A percentile compares a stretch with the other conserved stretches of the same genome.
Conservation (phyloP, 192 early-diverging fungal genomes). For the Dissophora ornata region DNA sequence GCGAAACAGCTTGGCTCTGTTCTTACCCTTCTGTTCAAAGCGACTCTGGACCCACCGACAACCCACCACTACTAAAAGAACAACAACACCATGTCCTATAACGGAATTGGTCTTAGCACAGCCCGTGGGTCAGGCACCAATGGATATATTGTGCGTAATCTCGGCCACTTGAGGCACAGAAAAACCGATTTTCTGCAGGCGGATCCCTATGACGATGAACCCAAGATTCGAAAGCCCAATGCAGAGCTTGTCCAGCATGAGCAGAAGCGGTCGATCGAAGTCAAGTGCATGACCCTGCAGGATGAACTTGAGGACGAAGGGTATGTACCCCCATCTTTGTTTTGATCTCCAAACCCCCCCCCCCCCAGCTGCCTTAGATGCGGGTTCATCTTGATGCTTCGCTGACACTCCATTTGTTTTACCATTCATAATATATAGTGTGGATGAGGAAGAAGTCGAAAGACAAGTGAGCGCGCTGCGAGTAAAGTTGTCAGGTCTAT, state of each 20-base stretch:
- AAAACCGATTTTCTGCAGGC: conserved; percentile 43
- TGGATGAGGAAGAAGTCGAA: conserved; percentile 75
- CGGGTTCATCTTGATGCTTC: background rate
- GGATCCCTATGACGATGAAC: conserved; percentile 54
- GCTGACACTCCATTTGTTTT: background rate
- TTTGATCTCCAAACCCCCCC: background rate
- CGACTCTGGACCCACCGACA: no score
- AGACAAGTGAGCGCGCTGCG: conserved; percentile 66
- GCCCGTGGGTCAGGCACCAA: conserved; percentile 93
- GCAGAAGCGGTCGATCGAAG: conserved; percentile 86
- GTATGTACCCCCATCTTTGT: conserved; percentile 19
- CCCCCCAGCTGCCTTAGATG: no score
- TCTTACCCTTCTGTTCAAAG: no score
- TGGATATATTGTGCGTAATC: conserved; percentile 94
- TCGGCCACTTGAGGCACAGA: conserved; percentile 75
- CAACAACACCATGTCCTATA: conserved; percentile 63
- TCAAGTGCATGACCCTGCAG: conserved; percentile 85
- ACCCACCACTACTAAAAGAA: background rate
- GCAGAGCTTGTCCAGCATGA: conserved; percentile 88
- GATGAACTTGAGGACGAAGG: conserved; percentile 83
- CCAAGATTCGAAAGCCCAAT: conserved; percentile 69
- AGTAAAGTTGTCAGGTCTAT: conserved; percentile 24
- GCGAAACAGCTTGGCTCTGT: no score
- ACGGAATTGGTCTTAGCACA: conserved; percentile 84
- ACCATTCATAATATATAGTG: conserved; percentile 43